Evolutionary conservation across 495 filamentous ascomycete genomes (phyloP), one percentile per base, ranked within the genome.

Genomic region (Penicillium cataractarum): DNA sequence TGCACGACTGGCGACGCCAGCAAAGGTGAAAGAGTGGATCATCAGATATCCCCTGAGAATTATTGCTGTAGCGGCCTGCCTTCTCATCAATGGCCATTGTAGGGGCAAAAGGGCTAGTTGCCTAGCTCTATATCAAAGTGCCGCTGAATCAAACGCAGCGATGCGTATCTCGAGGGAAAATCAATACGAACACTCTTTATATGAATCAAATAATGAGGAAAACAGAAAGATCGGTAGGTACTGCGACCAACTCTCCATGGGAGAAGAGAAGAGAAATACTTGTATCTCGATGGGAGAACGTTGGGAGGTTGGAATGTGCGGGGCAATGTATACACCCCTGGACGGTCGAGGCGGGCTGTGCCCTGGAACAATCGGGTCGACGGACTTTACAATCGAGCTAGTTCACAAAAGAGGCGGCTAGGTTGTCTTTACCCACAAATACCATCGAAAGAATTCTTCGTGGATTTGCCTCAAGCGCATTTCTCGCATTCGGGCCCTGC

Each of bases 1-100:
- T 68, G 60, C 80, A 83, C 8, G 79, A 79, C 61, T 83, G 80
- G 17, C 76, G 70, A 12, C 78, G 68, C 80, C 80, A 83, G 64
- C 80, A 83, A 27, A 71, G 27, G 33, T 73, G 65, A 53, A 81
- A 79, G 17, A 79, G 68, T 17, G 74, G 67, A 33, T 79, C 76
- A 1, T 74, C 58, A 24, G 55, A 19, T 46, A 21, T 44, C 33
- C 31, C 42, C n/a, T 58, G 21, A 32, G 35, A 48, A 46, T 21
- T 26, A 54, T 35, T 35, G 60, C 63, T 65, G 29, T 58, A 29
- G 56, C 63, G 55, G 26, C 21, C 19, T 24, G 32, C 22, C 12
- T n/a, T 39, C 12, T 60, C 29, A 39, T 31, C 15, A 8, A 51
- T 7, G 26, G 24, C 44, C 64, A 62, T 64, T 17, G n/a, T 29